Evolutionary conservation across 768 basidiomycete species (phyloP), one percentile per base, ranked within the genome.

Genomic region (Chlorophyllum brunneum): DNA sequence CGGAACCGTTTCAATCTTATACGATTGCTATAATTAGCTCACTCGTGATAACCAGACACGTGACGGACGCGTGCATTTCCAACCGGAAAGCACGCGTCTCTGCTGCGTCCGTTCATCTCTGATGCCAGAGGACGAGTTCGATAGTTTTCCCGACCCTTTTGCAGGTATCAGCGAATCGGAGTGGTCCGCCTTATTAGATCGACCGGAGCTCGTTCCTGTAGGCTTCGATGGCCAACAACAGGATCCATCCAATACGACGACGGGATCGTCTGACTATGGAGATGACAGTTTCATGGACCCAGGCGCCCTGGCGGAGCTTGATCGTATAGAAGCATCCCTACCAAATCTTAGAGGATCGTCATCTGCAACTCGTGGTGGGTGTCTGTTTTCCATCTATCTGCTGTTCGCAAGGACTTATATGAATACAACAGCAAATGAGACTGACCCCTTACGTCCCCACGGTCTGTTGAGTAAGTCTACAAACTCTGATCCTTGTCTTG

Each of bases 91-190:
- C n/a, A n/a, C n/a, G 5, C 20, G 39, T 42, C 22, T 20, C 20
- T 43, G 50, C 16, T n/a, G 16, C 9, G 8, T 31, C 30, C 30
- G 30, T 7, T 36, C 15, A 2, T n/a, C 41, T 26, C 26, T 42
- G 41, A 71, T 72, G 67, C 69, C 70, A 24, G 69, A 70, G 49
- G 80, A 85, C 59, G 76, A 82, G 49, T 86, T 78, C 51, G 79
- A 80, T 57, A 58, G 64, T 46, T 52, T 81, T 27, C 75, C 74
- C 0, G 83, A 85, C 59, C 75, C 77, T 20, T 79, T 83, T 52
- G 73, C 73, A 3, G 74, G 73, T 13, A 39, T 81, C 18, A 71
- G 76, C 56, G 78, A 75, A 54, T 70, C 80, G 23, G 70, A 79
- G 58, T 79, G 78, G 76, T 66, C 67, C 5, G 51, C 58, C 11